Evolutionary conservation across 1,139 yeast species (phyloP), one percentile per base, ranked within the genome.

Genomic region (Scheffersomyces quercinus): DNA sequence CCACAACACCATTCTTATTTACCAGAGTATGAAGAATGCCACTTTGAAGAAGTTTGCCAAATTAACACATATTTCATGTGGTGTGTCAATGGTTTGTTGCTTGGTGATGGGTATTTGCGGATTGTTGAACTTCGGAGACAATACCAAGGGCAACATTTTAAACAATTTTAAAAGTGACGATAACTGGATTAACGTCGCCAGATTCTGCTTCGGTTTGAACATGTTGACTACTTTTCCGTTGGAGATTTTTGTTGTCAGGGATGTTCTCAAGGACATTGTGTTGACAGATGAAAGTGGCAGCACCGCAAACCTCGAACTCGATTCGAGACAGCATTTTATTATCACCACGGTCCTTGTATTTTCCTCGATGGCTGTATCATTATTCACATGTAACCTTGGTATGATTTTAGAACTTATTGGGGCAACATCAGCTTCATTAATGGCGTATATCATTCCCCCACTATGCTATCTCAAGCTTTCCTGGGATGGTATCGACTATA

Each of bases 381-480:
- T 91, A 39, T 69, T 84, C 46, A 90, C 97, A 0, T 90, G 97
- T 59, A 89, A 91, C 54, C 70, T 91, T 46, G 98, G 98, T 1
- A 87, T 93, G 14, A 85, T 91, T 35, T 71, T 91, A 41, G 98
- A 91, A 58, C 71, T 91, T 6, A 90, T 89, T 29, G 98, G 98
- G 1, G 93, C 97, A 0, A 86, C 96, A 0, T 86, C 96, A 0
- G 98, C 97, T 0, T 88, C 96, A 11, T 71, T 88, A 31, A 85
- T 91, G 87, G 97, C 98, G 0, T 91, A 88, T 57, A 88, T 91
- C 15, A 70, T 91, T 10, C 98, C 98, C 0, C 97, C 97, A 5
- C 62, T 85, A 62, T 90, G 97, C 56, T 87, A 78, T 56, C 64
- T 88, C 47, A 82, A 84, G 50, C 73, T 90, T 51, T 77, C 88